Percentiles rank a stretch among this genome's conserved stretches.
Evolutionary conservation across 2,329 filamentous ascomycete species (phyloP).

Genomic region (Mycosphaerella sp.): DNA sequence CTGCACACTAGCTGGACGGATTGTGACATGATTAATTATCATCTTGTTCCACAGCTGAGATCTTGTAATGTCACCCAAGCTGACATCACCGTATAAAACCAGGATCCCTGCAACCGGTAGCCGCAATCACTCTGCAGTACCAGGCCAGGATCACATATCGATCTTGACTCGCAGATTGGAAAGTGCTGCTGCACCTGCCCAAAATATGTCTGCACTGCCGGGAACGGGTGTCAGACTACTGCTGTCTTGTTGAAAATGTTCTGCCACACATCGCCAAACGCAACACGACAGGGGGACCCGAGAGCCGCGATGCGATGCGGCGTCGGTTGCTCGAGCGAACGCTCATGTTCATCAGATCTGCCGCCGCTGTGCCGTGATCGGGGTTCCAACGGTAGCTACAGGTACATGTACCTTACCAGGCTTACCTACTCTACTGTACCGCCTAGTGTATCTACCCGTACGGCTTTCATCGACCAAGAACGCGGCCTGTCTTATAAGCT

Average conservation of each 20-base stretch:
- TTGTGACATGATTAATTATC: not conserved
- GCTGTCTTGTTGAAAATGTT: not conserved
- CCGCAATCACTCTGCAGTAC: slow-evolving; percentile 12
- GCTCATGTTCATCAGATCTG: slow-evolving; percentile 14
- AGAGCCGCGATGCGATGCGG: not conserved
- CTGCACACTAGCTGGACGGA: not conserved
- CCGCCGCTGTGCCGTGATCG: slow-evolving; percentile 15
- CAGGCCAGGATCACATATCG: slow-evolving; percentile 8
- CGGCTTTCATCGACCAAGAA: slow-evolving; percentile 18
- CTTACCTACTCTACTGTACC: too few species aligned
- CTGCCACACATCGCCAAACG: not conserved
- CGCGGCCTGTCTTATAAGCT: slow-evolving; percentile 18
- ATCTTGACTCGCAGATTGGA: slow-evolving; percentile 13
- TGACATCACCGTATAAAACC: slow-evolving; percentile 8
- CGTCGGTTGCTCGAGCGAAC: not conserved
- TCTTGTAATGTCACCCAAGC: not conserved
- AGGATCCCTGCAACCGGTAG: slow-evolving; percentile 10
- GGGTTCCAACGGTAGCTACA: slow-evolving; percentile 7
- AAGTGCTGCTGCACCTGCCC: not conserved
- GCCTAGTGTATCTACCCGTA: not conserved
- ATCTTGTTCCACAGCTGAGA: not conserved
- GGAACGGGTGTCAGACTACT: not conserved
- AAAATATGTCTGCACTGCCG: slow-evolving; percentile 1
- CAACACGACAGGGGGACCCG: slow-evolving; percentile 2
- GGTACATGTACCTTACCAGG: too few species aligned